Evolutionary conservation across 805 yeast species (phyloP), one percentile per base, ranked within the genome.

Genomic region (Helenozyma rhizophorensis): DNA sequence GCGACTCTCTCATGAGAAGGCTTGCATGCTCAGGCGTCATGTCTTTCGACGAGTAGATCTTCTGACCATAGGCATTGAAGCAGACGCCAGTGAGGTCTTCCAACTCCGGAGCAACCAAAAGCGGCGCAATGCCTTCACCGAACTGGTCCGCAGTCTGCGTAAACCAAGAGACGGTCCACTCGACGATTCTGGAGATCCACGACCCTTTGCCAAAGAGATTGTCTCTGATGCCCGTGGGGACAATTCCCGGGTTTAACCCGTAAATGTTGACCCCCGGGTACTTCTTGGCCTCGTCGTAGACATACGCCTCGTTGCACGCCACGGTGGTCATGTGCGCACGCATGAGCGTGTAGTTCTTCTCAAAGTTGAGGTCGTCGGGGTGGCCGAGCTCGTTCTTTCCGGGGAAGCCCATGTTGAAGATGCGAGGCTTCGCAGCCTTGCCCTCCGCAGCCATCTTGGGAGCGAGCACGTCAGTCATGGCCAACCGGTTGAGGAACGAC

Each of bases 271-370:
- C 36, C 12, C 47, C 36, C 1, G 53, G 45, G 30, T 47, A 52
- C 16, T 39, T 37, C 9, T 33, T 15, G 1, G 39, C 46, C 19
- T 32, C 22, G 19, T 41, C 40, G 21, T 31, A 24, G 2, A 64
- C 67, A 15, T 65, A 36, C 1, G 62, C 50, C 38, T 65, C 71
- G 35, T 65, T 65, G 1, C 66, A 68, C 2, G 70, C 70, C n/a
- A 65, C 69, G 0, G 70, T 65, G 30, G 49, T 62, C 60, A 56
- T 53, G 36, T 65, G 71, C 3, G 66, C 55, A 6, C 30, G 34
- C 21, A 39, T 23, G 9, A 48, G 47, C 8, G 48, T 45, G 42
- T 65, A 65, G 1, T 31, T 34, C 14, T 44, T 36, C 10, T 59
- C 65, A 10, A 54, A 51, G 32, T 65, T 65, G 30, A 63, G 35